Evolutionary conservation across 495 filamentous ascomycete genomes (phyloP).

Genomic region (Daldinia decipiens): DNA sequence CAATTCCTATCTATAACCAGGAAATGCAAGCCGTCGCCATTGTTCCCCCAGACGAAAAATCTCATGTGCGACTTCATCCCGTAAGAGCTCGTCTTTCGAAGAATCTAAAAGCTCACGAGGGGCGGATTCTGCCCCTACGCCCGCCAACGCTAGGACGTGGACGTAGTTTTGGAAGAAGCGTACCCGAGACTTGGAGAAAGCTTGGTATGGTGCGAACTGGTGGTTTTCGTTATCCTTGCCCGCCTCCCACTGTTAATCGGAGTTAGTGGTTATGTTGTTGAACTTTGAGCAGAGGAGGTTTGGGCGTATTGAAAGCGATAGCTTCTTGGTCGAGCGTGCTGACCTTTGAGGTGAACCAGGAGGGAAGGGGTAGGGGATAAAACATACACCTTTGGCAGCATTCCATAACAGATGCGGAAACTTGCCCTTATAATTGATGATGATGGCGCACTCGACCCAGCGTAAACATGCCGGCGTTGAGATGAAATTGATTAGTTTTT

Average conservation of each 20-base stretch:
- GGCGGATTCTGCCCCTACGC: constrained; percentile 6
- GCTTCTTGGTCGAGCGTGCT: not conserved
- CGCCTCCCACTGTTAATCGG: constrained; percentile 9
- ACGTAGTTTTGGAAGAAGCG: constrained; percentile 21
- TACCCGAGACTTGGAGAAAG: constrained; percentile 22
- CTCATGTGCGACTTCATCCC: constrained; percentile 16
- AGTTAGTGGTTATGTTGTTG: not conserved
- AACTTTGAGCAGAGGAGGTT: not conserved
- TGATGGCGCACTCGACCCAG: constrained; percentile 46
- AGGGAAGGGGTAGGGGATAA: not conserved
- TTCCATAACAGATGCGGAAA: constrained; percentile 41
- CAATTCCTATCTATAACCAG: not conserved
- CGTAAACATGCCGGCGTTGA: constrained; percentile 36
- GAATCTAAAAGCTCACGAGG: constrained; percentile 23
- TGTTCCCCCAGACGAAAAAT: constrained; percentile 19
- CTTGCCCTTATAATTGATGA: constrained; percentile 43
- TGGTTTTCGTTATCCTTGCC: constrained; percentile 5
- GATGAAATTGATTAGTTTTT: constrained; percentile 29
- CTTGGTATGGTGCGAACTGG: constrained; percentile 19
- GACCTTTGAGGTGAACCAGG: not conserved
- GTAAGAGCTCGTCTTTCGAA: not conserved
- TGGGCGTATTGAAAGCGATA: not conserved
- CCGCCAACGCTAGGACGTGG: constrained; percentile 21
- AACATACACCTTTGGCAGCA: constrained; percentile 28
- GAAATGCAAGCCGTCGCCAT: constrained; percentile 22